phyloP scores from a whole-genome alignment of 257 asterid genomes.

The Mitragyna speciosa region DNA sequence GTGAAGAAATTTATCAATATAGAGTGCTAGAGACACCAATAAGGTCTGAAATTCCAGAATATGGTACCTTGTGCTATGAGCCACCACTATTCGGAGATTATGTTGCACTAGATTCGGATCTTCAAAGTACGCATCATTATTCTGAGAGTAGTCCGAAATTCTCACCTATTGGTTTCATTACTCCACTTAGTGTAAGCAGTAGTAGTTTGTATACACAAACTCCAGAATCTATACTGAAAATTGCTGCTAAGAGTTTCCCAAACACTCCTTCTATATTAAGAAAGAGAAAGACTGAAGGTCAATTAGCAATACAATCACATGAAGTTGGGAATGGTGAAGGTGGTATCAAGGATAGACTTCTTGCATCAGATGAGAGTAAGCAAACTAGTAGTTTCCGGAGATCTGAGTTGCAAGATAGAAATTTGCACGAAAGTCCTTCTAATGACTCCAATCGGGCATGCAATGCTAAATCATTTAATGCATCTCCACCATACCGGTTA shows the following conservation, averaged over 20 bases:
- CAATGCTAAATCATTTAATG: constrained; percentile 49
- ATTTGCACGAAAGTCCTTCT: constrained; percentile 32
- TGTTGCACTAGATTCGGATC: constrained; percentile 36
- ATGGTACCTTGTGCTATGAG: constrained; percentile 67
- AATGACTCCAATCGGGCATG: constrained; percentile 38
- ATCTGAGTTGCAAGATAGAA: constrained; percentile 32
- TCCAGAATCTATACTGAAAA: constrained; percentile 81
- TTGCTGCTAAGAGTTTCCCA: constrained; percentile 81
- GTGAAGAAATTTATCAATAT: constrained; percentile 37
- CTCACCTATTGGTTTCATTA: constrained; percentile 47
- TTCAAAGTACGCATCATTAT: constrained; percentile 41
- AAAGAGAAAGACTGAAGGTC: constrained; percentile 57
- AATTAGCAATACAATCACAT: constrained; percentile 23
- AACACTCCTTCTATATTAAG: constrained; percentile 87
- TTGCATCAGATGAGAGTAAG: constrained; percentile 32
- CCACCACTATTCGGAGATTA: constrained; percentile 54
- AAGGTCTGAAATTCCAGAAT: constrained; percentile 39
- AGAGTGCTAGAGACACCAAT: constrained; percentile 35
- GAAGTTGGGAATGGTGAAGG: constrained; percentile 26
- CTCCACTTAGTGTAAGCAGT: constrained; percentile 67
- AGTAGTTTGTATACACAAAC: constrained; percentile 44
- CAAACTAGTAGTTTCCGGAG: constrained; percentile 31
- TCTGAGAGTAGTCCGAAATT: constrained; percentile 40
- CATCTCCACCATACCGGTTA: constrained; percentile 87
- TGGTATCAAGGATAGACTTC: constrained; percentile 29